phyloP scores from a whole-genome alignment of 108 stramenopile species.

The Cylindrotheca closterium region DNA sequence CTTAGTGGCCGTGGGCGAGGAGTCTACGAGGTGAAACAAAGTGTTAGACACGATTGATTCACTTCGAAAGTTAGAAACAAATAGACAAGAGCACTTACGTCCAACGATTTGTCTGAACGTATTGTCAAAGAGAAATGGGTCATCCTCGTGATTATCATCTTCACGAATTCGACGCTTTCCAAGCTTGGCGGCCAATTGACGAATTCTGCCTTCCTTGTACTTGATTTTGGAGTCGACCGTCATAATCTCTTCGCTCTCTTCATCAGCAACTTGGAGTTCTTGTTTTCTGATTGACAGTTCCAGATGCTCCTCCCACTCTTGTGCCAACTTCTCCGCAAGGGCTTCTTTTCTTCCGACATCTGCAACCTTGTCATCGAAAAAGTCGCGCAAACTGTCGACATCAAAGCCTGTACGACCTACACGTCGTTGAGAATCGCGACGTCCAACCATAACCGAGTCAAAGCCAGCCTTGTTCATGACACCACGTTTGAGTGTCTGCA shows the following conservation, averaged over 20 bases:
- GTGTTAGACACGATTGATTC: not conserved
- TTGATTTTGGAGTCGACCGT: conserved; percentile 45
- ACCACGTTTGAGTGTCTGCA: conserved; percentile 58
- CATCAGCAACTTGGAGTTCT: conserved; percentile 15
- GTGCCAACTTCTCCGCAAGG: conserved; percentile 59
- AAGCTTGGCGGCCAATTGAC: conserved; percentile 45
- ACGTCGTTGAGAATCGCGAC: conserved; percentile 15
- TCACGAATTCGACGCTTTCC: conserved; percentile 25
- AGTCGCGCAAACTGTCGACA: conserved; percentile 41
- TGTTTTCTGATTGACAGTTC: conserved; percentile 40
- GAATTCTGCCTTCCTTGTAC: conserved; percentile 63
- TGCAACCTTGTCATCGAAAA: conserved; percentile 57
- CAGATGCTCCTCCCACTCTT: conserved; percentile 73
- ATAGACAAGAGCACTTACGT: conserved; percentile 16
- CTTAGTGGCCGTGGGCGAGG: conserved; percentile 12
- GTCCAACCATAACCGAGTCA: conserved; percentile 58
- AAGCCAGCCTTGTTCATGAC: conserved; percentile 67
- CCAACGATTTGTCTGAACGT: conserved; percentile 34
- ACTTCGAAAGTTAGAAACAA: conserved; percentile 1
- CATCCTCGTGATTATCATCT: conserved; percentile 7
- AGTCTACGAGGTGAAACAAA: not conserved
- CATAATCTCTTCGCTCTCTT: conserved; percentile 20
- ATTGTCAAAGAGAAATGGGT: conserved; percentile 38
- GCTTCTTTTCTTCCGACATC: conserved; percentile 55
- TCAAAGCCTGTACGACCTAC: conserved; percentile 1